Conservation (phyloP, 2,329 filamentous ascomycete genomes). For the Diaporthe citri region DNA sequence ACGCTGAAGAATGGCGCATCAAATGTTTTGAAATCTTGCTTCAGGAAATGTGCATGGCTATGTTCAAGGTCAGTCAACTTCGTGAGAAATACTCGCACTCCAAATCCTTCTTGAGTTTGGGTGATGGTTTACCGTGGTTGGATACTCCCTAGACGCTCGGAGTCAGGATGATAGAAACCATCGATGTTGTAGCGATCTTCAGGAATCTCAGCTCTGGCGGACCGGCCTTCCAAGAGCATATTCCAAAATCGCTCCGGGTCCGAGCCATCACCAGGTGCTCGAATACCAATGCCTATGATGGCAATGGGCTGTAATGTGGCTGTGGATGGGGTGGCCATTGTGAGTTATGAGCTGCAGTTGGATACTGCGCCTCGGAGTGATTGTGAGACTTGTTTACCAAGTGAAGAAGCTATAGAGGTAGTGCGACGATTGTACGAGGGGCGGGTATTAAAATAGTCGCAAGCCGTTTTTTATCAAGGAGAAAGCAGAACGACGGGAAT, state of each 20-base stretch:
- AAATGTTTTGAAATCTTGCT: constrained; percentile 46
- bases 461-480: not conserved
- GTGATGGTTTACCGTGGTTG: not conserved
- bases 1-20: constrained; percentile 72
- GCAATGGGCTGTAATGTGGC: constrained; percentile 34
- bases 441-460: not conserved
- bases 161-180: constrained; percentile 61
- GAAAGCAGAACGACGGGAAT: not conserved
- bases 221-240: constrained; percentile 21
- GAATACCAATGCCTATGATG: constrained; percentile 38
- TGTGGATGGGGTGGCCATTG: not conserved
- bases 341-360: not conserved
- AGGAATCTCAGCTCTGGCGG: constrained; percentile 49
- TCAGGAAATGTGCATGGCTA: constrained; percentile 49
- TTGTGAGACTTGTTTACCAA: not conserved
- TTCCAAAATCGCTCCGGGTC: constrained; percentile 31
- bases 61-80: not conserved
- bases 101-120: too few relatives aligned
- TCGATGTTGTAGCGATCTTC: constrained; percentile 75
- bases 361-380: not conserved
- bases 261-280: constrained; percentile 33
- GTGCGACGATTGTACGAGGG: not conserved
- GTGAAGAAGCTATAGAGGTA: not conserved
- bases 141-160: constrained; percentile 26
- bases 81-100: too few relatives aligned